Evolutionary conservation across 1,284 basidiomycete genomes (phyloP).

Genomic region (Fereydounia khargensis): DNA sequence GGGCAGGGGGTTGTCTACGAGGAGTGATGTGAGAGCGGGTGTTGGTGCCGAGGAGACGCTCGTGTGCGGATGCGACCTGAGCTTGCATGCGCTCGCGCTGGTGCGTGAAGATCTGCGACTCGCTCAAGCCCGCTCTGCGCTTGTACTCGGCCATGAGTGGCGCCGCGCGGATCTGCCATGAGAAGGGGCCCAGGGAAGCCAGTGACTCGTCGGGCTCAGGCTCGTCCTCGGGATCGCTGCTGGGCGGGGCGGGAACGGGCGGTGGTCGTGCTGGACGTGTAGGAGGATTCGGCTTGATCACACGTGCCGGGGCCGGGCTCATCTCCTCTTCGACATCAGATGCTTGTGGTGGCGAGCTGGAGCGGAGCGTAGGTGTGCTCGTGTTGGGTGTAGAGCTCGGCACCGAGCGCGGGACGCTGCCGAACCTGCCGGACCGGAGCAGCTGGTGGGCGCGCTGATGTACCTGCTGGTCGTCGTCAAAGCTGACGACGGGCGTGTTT

Average conservation of each 20-base stretch:
- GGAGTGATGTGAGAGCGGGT: too few species aligned
- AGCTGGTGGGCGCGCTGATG: slow-evolving; percentile 16
- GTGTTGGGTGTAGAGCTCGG: background rate
- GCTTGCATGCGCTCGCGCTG: background rate
- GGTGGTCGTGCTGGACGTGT: background rate
- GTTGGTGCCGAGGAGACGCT: too few species aligned
- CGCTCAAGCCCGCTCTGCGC: slow-evolving; percentile 13
- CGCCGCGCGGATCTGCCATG: slow-evolving; percentile 7
- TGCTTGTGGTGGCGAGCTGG: too few species aligned
- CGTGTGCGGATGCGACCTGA: too few species aligned
- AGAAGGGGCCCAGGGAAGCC: slow-evolving; percentile 18
- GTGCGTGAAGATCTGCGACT: background rate
- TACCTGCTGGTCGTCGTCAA: slow-evolving; percentile 12
- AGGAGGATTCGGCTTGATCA: background rate
- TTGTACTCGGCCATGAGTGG: slow-evolving; percentile 10
- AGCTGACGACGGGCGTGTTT: too few species aligned
- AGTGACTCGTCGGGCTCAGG: slow-evolving; percentile 10
- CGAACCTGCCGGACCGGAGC: slow-evolving; percentile 15
- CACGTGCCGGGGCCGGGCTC: background rate
- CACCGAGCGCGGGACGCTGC: slow-evolving; percentile 17
- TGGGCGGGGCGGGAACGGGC: background rate
- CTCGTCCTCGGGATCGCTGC: background rate
- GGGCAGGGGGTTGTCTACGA: too few species aligned
- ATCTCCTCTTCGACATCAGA: background rate
- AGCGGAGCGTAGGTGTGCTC: background rate